Evolutionary conservation across 176 grass and related monocot species (phyloP).

Genomic region (Stipa capillata): DNA sequence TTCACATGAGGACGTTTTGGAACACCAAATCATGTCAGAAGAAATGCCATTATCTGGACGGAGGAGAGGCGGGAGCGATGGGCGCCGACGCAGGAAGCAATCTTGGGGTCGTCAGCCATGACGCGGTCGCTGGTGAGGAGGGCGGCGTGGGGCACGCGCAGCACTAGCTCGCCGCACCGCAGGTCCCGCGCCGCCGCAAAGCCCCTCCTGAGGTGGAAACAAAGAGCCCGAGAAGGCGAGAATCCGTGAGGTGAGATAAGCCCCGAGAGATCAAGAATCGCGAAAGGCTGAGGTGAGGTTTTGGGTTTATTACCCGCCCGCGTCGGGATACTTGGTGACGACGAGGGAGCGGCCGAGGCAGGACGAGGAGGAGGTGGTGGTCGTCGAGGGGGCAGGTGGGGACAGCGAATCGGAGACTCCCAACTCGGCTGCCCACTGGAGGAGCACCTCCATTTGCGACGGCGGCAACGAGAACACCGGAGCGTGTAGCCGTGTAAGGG

Average conservation of each 20-base stretch:
- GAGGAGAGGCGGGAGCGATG: slow-evolving; percentile 9
- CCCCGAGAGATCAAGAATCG: not conserved
- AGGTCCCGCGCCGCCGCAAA: slow-evolving; percentile 56
- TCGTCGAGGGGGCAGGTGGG: not conserved
- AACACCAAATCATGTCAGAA: not conserved
- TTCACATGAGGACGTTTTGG: not conserved
- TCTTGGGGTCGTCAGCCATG: slow-evolving; percentile 22
- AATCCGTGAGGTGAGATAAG: not conserved
- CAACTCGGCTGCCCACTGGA: slow-evolving; percentile 56
- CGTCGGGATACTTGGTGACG: slow-evolving; percentile 50
- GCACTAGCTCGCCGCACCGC: slow-evolving; percentile 51
- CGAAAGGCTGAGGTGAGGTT: not conserved
- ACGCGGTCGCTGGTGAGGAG: slow-evolving; percentile 58
- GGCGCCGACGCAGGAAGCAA: slow-evolving; percentile 22
- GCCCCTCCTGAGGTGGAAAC: slow-evolving; percentile 44
- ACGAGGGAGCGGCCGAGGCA: slow-evolving; percentile 34
- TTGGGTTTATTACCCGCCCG: slow-evolving; percentile 49
- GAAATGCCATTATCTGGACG: too few species aligned
- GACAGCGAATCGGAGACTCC: slow-evolving; percentile 54
- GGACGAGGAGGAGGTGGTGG: too few species aligned
- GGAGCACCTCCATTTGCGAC: slow-evolving; percentile 37
- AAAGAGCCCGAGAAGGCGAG: not conserved
- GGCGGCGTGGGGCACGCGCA: slow-evolving; percentile 49
- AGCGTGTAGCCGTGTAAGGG: too few species aligned
- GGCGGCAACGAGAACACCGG: not conserved